Conservation (phyloP, 148 eudicot species). For the Vaccinium vitisidaea region DNA sequence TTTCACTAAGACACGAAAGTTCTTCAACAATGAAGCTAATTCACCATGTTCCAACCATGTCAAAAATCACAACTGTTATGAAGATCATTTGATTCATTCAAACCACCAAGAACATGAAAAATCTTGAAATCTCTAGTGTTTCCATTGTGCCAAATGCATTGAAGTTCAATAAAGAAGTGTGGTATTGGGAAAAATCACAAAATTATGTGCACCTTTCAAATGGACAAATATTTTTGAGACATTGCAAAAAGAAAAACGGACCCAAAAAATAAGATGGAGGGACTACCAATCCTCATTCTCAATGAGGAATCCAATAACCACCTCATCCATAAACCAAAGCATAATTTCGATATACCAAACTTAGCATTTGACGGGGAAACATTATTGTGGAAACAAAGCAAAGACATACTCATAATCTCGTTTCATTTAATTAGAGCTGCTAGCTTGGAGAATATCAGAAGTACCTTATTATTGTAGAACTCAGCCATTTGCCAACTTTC, state of each 20-base stretch:
- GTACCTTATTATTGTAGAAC: slow-evolving; percentile 94
- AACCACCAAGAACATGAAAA: neutral
- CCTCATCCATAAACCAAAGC: neutral
- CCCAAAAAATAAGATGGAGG: neutral
- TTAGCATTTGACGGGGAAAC: neutral
- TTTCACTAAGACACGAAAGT: neutral
- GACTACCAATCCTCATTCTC: neutral
- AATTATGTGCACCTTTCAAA: neutral
- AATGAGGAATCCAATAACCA: neutral
- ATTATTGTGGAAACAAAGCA: neutral
- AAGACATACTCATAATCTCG: neutral
- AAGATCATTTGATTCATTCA: neutral
- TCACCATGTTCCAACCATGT: neutral
- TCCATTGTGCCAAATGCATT: neutral
- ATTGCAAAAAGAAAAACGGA: neutral
- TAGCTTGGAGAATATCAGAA: neutral
- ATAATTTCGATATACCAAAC: neutral
- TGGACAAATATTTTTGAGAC: neutral
- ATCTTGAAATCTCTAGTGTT: neutral
- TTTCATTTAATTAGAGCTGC: neutral
- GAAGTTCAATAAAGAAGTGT: neutral
- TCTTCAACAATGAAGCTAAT: neutral
- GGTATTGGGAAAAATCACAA: neutral
- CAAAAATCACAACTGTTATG: neutral
- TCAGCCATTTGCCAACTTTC: slow-evolving; percentile 99